Base-by-base conservation (phyloP, 1,284 basidiomycete genomes). In the Puccinia triticina region DNA sequence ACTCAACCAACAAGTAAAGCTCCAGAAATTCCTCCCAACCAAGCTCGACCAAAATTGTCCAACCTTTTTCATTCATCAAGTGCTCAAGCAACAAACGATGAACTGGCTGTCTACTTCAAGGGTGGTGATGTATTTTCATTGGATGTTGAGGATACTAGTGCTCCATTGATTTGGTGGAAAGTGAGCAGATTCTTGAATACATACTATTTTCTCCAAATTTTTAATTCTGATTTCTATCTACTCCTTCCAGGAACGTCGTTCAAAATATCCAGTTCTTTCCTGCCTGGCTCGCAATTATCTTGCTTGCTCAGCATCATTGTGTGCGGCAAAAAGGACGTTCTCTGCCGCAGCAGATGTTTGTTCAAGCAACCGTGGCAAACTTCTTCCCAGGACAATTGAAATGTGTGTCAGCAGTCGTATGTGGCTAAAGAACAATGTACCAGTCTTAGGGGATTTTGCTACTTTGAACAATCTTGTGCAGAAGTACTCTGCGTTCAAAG, bases 301-400 rank as follows among this genome's bases (percentile, higher is more conserved):
- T 11, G 69, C n/a, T 11, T 48, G 43, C 26, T n/a, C 26, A 34
- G 69, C 69, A 18, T n/a, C 37, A 26, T 72, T 40, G 43, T 43
- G n/a, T n/a, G 8, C 69, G 21, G 69, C 48, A 16, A 23, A 72
- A 53, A 23, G 32, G 48, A 48, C 43, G 23, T 72, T 72, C 40
- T 72, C 69, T 2, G 26, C 37, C n/a, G 69, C 40, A 18, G 69
- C 69, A 72, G 69, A 72, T 48, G 69, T 72, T 43, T 72, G 69
- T 46, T 32, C 23, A 5, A 46, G 23, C 37, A 46, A 48, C 18
- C 40, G 69, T 48, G 69, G 69, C 4, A 53, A 23, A 14, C 69
- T 72, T 18, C 29, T 69, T 10, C 66, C 66, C 21, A 37, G 66
- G 21, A 69, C 66, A 23, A 69, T 69, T 43, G 34, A 69, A 40